A percentile compares a stretch with the other conserved stretches of the same genome.
These are phyloP conservation scores for Hemerocallis citrina DNA, from an alignment of 106 monocot species.

Conservation along the genomic window DNA sequence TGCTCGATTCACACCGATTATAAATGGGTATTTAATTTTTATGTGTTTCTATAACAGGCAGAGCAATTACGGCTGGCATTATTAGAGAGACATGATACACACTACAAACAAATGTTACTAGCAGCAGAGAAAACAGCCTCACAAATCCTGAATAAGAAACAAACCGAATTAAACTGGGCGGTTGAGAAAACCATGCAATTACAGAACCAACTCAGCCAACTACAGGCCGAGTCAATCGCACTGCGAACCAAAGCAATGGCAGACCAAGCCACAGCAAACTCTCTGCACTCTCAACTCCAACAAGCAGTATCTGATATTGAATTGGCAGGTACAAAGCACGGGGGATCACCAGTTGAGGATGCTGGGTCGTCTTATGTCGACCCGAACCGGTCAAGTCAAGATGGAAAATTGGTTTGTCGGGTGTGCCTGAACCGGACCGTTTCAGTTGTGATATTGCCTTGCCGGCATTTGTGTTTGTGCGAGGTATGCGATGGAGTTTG, in stretches of 20 bases:
- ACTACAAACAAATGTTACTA: conserved; percentile 18
- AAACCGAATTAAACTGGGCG: conserved; percentile 24
- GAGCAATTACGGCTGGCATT: conserved; percentile 32
- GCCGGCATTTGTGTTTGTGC: conserved; percentile 49
- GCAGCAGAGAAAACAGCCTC: conserved; percentile 23
- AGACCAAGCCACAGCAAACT: conserved; percentile 11
- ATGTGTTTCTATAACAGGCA: conserved; percentile 8
- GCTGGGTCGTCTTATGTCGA: conserved; percentile 40
- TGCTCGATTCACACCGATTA: no score
- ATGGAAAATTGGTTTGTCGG: conserved; percentile 12
- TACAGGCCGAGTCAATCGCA: conserved; percentile 20
- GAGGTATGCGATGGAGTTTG: conserved; percentile 17
- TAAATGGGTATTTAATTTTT: no score
- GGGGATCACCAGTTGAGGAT: conserved; percentile 19
- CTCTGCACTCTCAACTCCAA: conserved; percentile 40
- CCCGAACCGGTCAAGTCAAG: conserved; percentile 2
- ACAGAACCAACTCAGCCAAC: conserved; percentile 19
- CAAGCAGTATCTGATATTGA: conserved; percentile 12
- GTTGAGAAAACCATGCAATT: conserved; percentile 20
- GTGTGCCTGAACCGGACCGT: conserved; percentile 19
- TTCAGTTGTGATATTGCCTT: conserved; percentile 40
- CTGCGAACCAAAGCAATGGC: conserved; percentile 28
- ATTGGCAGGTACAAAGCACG: conserved; percentile 1
- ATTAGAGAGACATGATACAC: conserved; percentile 15
- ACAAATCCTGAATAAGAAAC: conserved; percentile 23